Conservation (phyloP, 495 filamentous ascomycete genomes). For the Letharia columbiana region DNA sequence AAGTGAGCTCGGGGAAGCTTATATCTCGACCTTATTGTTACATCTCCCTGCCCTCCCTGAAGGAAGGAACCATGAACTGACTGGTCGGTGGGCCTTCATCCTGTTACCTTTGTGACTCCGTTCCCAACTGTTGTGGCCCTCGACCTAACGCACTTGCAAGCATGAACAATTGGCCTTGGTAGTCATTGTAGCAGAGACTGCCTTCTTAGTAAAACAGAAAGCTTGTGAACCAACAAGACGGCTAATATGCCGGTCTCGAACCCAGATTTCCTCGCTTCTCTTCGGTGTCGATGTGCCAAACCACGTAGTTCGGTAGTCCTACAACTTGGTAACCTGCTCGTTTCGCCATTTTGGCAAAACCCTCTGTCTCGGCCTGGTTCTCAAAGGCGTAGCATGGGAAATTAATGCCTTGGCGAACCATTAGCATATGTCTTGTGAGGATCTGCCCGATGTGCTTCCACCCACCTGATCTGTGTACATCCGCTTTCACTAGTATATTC, state of each 20-base stretch:
- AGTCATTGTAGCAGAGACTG: not conserved
- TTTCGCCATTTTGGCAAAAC: constrained; percentile 98
- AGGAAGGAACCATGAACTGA: not conserved
- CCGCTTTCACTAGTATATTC: constrained; percentile 93
- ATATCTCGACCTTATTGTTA: constrained; percentile 10
- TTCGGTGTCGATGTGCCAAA: constrained; percentile 98
- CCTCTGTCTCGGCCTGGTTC: constrained; percentile 98
- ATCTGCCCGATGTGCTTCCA: constrained; percentile 1
- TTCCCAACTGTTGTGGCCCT: not conserved
- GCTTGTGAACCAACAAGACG: not conserved
- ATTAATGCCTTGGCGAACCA: constrained; percentile 64
- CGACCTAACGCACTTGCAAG: not conserved
- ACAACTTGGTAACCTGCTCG: constrained; percentile 87
- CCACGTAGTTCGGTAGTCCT: constrained; percentile 93
- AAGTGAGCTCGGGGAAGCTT: not conserved
- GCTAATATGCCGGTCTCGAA: constrained; percentile 23
- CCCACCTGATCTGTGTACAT: constrained; percentile 88
- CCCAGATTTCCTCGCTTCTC: constrained; percentile 81
- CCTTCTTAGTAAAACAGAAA: constrained; percentile 1
- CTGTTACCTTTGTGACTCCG: not conserved
- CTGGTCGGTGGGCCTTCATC: not conserved
- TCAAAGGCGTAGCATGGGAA: constrained; percentile 97
- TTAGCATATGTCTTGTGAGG: constrained; percentile 4
- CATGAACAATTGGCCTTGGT: not conserved
- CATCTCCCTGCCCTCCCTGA: not conserved